Conservation (phyloP, 2,329 filamentous ascomycete genomes). For the Byssochlamys sp. region DNA sequence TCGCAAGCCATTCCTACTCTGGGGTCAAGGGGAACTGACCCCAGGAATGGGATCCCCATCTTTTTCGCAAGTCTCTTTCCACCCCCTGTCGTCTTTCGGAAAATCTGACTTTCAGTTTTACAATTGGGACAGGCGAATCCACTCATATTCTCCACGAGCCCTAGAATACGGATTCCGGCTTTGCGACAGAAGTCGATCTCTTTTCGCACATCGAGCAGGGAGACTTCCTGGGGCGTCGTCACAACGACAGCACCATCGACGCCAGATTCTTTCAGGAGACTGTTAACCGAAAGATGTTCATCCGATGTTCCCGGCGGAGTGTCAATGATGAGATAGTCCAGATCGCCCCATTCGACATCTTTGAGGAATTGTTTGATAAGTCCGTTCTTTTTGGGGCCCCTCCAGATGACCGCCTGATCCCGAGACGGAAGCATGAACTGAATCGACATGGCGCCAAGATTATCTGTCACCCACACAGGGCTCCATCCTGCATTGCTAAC, state of each 20-base stretch:
- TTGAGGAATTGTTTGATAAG: constrained; percentile 96
- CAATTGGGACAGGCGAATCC: constrained; percentile 94
- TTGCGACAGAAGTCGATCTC: constrained; percentile 97
- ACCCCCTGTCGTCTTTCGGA: constrained; percentile 82
- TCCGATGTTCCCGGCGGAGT: constrained; percentile 92
- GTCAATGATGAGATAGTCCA: constrained; percentile 88
- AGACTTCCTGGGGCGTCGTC: constrained; percentile 89
- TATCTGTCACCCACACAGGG: constrained; percentile 90
- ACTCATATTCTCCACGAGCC: constrained; percentile 95
- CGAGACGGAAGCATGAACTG: constrained; percentile 94
- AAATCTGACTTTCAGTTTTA: constrained; percentile 70
- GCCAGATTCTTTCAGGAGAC: constrained; percentile 78
- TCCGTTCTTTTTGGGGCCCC: constrained; percentile 96
- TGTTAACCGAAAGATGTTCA: constrained; percentile 89
- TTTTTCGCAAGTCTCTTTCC: constrained; percentile 71
- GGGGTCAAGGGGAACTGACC: constrained; percentile 82
- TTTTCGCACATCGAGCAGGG: constrained; percentile 83
- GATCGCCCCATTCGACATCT: constrained; percentile 92
- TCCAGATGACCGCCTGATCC: constrained; percentile 94
- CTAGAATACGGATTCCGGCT: constrained; percentile 77
- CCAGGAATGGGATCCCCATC: constrained; percentile 78
- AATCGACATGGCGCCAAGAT: constrained; percentile 90
- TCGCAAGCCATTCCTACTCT: constrained; percentile 94
- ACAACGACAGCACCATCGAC: constrained; percentile 90
- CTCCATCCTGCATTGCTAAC: constrained; percentile 82